phyloP scores from a whole-genome alignment of 2,329 filamentous ascomycete genomes.

The Epichloe sp. region DNA sequence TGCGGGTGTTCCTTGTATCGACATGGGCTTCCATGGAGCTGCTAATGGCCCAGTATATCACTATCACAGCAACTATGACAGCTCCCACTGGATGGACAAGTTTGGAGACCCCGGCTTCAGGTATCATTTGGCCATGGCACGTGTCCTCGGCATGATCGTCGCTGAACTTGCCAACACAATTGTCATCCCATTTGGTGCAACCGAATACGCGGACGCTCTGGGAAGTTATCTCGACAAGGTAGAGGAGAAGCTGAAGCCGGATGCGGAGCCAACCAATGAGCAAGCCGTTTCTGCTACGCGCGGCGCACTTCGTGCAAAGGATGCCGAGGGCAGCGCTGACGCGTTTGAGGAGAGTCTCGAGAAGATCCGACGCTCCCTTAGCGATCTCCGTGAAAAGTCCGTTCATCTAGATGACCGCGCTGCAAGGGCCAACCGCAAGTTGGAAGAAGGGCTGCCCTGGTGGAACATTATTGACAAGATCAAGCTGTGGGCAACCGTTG shows the following conservation, averaged over 20 bases:
- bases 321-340: conserved; percentile 21
- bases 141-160: conserved; percentile 48
- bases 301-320: conserved; percentile 11
- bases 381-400: conserved; percentile 26
- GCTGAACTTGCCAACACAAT: conserved; percentile 48
- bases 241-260: conserved; percentile 31
- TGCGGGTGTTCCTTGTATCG: conserved; percentile 51
- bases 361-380: conserved; percentile 25
- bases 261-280: conserved; percentile 11
- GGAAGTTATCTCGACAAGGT: conserved; percentile 37
- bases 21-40: conserved; percentile 43
- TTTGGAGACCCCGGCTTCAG: conserved; percentile 59
- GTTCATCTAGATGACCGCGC: conserved; percentile 32
- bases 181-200: conserved; percentile 50
- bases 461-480: conserved; percentile 62
- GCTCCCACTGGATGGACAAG: conserved; percentile 75
- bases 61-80: conserved; percentile 89
- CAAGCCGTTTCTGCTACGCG: conserved; percentile 19
- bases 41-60: conserved; percentile 49
- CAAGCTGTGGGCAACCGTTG: conserved; percentile 48
- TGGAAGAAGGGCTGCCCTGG: conserved; percentile 52
- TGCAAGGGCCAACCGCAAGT: conserved; percentile 27
- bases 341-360: conserved; percentile 27
- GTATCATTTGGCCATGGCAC: conserved; percentile 55
- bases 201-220: conserved; percentile 49